phyloP scores from a whole-genome alignment of 495 filamentous ascomycete genomes.

The Penicillium desertorum region DNA sequence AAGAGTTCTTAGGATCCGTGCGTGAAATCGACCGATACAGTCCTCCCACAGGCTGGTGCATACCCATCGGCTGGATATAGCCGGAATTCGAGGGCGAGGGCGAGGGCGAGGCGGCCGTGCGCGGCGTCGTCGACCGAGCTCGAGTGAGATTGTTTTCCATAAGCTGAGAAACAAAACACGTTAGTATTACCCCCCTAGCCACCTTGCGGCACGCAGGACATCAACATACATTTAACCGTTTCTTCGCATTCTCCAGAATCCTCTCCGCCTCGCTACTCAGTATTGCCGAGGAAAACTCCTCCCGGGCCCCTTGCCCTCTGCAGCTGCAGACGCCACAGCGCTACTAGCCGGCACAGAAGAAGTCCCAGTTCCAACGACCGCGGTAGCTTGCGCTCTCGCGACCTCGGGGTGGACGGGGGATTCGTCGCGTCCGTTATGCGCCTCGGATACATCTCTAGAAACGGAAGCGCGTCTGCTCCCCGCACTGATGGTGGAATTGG shows the following conservation, averaged over 20 bases:
- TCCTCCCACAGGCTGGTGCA: constrained; percentile 36
- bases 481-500: constrained; percentile 43
- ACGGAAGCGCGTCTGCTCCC: constrained; percentile 30
- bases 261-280: constrained; percentile 81
- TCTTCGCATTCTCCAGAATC: constrained; percentile 89
- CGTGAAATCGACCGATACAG: constrained; percentile 47
- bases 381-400: constrained; percentile 11
- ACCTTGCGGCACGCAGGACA: background rate
- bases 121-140: constrained; percentile 72
- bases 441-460: constrained; percentile 20
- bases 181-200: constrained; percentile 16
- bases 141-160: constrained; percentile 89
- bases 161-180: constrained; percentile 52
- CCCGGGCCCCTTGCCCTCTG: constrained; percentile 40
- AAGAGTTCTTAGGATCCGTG: constrained; percentile 39
- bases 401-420: constrained; percentile 13
- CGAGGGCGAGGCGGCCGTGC: constrained; percentile 54
- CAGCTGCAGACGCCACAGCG: constrained; percentile 26
- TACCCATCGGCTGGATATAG: constrained; percentile 24
- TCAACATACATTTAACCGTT: constrained; percentile 72
- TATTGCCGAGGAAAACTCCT: constrained; percentile 65
- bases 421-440: constrained; percentile 16
- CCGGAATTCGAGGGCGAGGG: constrained; percentile 28
- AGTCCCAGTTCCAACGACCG: background rate
- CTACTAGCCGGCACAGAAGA: constrained; percentile 12